Evolutionary conservation across 208 protist species (phyloP), one percentile per base, ranked within the genome.

Genomic region (Leptomonas seymouri): DNA sequence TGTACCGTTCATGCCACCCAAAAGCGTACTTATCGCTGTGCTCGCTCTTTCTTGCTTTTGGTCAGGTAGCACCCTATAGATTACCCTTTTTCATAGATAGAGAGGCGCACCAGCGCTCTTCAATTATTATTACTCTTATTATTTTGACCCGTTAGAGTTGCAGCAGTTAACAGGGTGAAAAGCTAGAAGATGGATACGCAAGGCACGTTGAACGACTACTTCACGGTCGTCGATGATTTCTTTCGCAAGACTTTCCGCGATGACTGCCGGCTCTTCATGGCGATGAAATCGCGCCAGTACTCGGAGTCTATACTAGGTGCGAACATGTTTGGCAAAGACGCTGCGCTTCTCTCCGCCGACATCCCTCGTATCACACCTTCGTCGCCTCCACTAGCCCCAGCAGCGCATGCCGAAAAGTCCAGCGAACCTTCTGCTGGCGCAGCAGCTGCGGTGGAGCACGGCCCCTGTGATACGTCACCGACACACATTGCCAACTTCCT

Each of bases 221-320:
- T 96, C 73, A 70, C 56, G 8, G 56, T 91, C 12, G 91, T 96
- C 18, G 88, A 96, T 69, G 86, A 96, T 65, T 93, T 94, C 67
- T 94, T 96, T 45, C 70, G 83, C 41, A 96, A 96, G 63, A 93
- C 91, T 15, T 96, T 96, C 50, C 83, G 91, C 36, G 86, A 96
- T 71, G 82, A 94, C 49, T 86, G 72, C 25, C 55, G 34, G 14
- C 55, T 96, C 46, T 93, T 94, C 67, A 28, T 91, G 42, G 84
- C 86, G 20, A 78, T 96, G 14, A 92, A 96, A 61, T 85, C 91
- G 9, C 64, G 64, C 39, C 91, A 96, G 77, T 85, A 82, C 64
- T 85, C 86, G 18, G 78, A 90, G 39, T 76, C 73, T 14, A 74
- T 87, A 30, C 62, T 80, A 9, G 82, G 74, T 1, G 67, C 67